A percentile compares a stretch with the other conserved stretches of the same genome.
Evolutionary conservation across 23 red algal genomes (phyloP).

Genomic region (Agarophyton chilense): DNA sequence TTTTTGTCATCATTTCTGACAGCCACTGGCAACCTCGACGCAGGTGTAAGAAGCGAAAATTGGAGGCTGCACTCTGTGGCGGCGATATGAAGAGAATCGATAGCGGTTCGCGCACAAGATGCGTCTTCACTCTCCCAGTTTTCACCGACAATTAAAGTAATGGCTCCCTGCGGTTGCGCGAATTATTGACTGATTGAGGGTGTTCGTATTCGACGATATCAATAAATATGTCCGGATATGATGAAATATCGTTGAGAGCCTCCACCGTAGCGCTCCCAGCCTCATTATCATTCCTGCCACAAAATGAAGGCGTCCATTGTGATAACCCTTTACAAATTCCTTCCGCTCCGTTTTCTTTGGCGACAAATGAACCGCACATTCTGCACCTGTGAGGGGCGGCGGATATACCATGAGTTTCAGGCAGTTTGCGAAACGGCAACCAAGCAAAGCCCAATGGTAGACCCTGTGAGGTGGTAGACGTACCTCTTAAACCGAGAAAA

Average conservation of each 20-base stretch:
- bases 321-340: neutral
- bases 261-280: neutral
- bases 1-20: conserved; percentile 42
- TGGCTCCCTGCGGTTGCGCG: conserved; percentile 19
- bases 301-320: conserved; percentile 46
- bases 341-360: conserved; percentile 32
- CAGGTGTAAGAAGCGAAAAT: conserved; percentile 55
- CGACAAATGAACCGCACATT: conserved; percentile 62
- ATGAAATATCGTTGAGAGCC: neutral
- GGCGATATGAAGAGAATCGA: conserved; percentile 38
- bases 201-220: conserved; percentile 61
- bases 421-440: conserved; percentile 41
- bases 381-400: conserved; percentile 21
- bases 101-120: conserved; percentile 40
- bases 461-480: neutral
- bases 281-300: conserved; percentile 44
- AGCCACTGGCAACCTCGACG: conserved; percentile 31
- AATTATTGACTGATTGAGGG: neutral
- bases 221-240: conserved; percentile 17
- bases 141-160: conserved; percentile 65
- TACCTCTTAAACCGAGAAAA: conserved; percentile 5
- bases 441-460: conserved; percentile 61
- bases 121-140: conserved; percentile 41
- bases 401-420: neutral
- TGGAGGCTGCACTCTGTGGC: conserved; percentile 20